Evolutionary conservation across 352 stramenopile genomes (phyloP), one percentile per base, ranked within the genome.

Genomic region (Globisporangium mamillatum): DNA sequence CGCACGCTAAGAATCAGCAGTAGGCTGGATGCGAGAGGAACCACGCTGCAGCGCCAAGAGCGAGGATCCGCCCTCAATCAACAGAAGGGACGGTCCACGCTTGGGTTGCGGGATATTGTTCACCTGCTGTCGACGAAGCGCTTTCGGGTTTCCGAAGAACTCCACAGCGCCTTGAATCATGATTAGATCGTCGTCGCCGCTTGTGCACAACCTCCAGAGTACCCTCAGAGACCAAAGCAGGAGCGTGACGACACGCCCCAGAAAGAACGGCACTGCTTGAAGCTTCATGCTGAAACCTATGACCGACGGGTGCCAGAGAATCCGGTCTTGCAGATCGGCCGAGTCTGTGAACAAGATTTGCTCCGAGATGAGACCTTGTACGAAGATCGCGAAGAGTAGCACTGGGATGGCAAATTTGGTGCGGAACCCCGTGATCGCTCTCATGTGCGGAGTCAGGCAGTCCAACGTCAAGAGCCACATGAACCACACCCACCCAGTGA

Each of bases 381-480:
- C 44, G 10, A 46, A 55, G 44, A 55, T 41, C 18, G 60, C 38
- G 16, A 65, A 44, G 12, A 65, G 41, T 44, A 65, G 44, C 24
- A 57, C 60, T 22, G 60, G 60, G 8, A n/a, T 27, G 1, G 50
- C 62, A 10, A 44, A 67, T 24, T 32, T 34, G 44, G 10, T 60
- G 12, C 50, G 27, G 24, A 61, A 54, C 3, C 50, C 18, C 1
- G 44, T 25, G 22, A n/a, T n/a, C 1, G 29, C n/a, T 16, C 68
- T 48, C 53, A 68, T 53, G 3, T 63, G 46, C 1, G 72, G 72
- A 1, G 69, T 70, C 54, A 75, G 57, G 16, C 66, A 58, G 25
- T 80, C 74, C 18, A 80, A 32, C 18, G 63, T 71, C 38, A 80
- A 36, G 18, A 73, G 55, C 14, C 22, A 24, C 7, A 76, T 63